Evolutionary conservation across 352 stramenopile genomes (phyloP).

Genomic region (Pythium myriotylum): DNA sequence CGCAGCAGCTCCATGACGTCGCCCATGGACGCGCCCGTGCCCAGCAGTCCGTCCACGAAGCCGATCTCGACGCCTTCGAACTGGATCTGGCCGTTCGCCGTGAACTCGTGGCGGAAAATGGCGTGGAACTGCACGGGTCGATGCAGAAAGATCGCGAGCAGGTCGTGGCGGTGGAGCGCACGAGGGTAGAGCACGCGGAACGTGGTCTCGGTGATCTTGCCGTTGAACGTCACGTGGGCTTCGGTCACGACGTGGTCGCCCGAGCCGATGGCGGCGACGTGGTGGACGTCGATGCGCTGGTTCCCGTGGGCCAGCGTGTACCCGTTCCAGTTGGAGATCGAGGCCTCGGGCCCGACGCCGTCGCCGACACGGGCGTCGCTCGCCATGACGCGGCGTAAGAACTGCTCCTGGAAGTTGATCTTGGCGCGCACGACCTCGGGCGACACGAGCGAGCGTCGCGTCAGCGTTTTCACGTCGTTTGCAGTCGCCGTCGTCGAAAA

Average conservation of each 20-base stretch:
- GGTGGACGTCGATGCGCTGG: conserved; percentile 13
- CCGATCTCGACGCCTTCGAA: conserved; percentile 19
- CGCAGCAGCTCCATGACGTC: conserved; percentile 22
- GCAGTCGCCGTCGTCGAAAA: background rate
- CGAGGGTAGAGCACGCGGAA: conserved; percentile 23
- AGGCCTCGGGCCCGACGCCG: conserved; percentile 18
- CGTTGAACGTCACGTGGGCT: conserved; percentile 25
- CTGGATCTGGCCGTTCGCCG: conserved; percentile 25
- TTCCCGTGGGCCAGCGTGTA: conserved; percentile 24
- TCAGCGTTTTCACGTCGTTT: no score
- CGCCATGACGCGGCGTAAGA: conserved; percentile 25
- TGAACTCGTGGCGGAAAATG: conserved; percentile 28
- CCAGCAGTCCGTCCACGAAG: conserved; percentile 23
- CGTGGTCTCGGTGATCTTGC: conserved; percentile 23
- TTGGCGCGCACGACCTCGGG: conserved; percentile 21
- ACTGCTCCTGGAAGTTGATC: conserved; percentile 28
- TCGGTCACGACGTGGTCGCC: conserved; percentile 22
- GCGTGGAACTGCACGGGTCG: conserved; percentile 19
- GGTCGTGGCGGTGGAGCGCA: conserved; percentile 21
- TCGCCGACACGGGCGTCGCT: conserved; percentile 16
- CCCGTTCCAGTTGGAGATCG: conserved; percentile 22
- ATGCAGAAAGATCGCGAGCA: conserved; percentile 21
- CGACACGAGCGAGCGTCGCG: conserved; percentile 14
- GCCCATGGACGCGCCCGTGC: conserved; percentile 7
- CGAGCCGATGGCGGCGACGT: conserved; percentile 13